Base-by-base conservation (phyloP, 2,329 filamentous ascomycete genomes). In the Rachicladosporium sp. region DNA sequence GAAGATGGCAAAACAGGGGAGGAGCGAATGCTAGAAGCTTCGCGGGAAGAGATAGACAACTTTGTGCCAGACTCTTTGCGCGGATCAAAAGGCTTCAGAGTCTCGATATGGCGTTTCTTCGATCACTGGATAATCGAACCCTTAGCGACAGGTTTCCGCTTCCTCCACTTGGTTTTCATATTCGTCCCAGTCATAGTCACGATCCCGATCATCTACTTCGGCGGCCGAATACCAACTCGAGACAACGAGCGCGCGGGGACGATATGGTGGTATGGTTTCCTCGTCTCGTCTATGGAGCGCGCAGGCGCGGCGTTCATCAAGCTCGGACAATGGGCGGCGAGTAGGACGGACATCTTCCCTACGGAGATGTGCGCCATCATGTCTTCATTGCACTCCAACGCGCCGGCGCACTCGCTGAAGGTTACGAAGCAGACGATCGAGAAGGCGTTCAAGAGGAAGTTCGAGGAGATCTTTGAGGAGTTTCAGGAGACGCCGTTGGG, bases 241-340 rank as follows among this genome's bases (percentile, higher is more conserved):
- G 80, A 86, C 50, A 76, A 84, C 47, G 85, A 94, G 64, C 73
- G 85, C 46, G 71, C 66, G 4, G 89, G 91, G 1, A 88, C 88
- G 0, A 55, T 96, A 3, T 94, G 84, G 86, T 98, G 91, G 91
- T 98, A 95, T 64, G 69, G 69, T 3, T 91, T 94, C 54, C 63
- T 98, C 31, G 87, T 96, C 7, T 73, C 70, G 42, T 73, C 82
- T 21, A 96, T 98, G 91, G 89, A 98, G 63, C 73, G 79, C 56
- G 86, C 89, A 11, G 91, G 91, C 0, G 88, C 91, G 33, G 87
- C 91, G 0, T 98, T 98, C 56, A 98, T 98, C 65, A 98, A 98
- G 78, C 76, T 98, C 40, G 91, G 91, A 10, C 91, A 98, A 78
- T 98, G 91, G 91, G 91, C 91, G 11, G 91, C 91, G 3, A 96